Conservation (phyloP, 306 rosid species). For the Quercus aquifolioides region DNA sequence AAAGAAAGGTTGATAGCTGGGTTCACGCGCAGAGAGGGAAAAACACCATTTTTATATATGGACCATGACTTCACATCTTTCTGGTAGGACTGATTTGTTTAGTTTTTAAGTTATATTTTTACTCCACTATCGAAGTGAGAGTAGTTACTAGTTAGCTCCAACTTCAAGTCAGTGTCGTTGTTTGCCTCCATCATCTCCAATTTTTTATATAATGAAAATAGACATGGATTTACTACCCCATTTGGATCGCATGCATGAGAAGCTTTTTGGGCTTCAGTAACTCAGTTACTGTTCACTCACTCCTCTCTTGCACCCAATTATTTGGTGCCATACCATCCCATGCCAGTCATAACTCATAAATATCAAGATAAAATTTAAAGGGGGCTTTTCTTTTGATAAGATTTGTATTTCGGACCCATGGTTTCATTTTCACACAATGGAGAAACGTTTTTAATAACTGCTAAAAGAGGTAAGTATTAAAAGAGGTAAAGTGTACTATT, state of each 20-base stretch:
- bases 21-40: constrained; percentile 19
- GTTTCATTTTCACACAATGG: no score
- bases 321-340: not conserved
- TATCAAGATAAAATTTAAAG: no score
- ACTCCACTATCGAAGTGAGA: constrained; percentile 7
- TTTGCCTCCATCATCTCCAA: not conserved
- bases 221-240: not conserved
- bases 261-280: not conserved
- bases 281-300: not conserved
- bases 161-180: constrained; percentile 14
- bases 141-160: constrained; percentile 7
- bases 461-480: no score
- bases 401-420: not conserved
- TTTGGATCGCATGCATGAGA: not conserved
- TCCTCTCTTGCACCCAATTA: not conserved
- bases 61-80: not conserved
- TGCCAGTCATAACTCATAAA: no score
- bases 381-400: not conserved
- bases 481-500: no score
- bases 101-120: constrained; percentile 7
- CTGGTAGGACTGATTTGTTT: not conserved
- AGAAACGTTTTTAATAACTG: no score
- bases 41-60: not conserved
- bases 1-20: constrained; percentile 14
- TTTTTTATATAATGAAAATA: not conserved